Evolutionary conservation across 768 basidiomycete genomes (phyloP).

Genomic region (Hericium alpestre): DNA sequence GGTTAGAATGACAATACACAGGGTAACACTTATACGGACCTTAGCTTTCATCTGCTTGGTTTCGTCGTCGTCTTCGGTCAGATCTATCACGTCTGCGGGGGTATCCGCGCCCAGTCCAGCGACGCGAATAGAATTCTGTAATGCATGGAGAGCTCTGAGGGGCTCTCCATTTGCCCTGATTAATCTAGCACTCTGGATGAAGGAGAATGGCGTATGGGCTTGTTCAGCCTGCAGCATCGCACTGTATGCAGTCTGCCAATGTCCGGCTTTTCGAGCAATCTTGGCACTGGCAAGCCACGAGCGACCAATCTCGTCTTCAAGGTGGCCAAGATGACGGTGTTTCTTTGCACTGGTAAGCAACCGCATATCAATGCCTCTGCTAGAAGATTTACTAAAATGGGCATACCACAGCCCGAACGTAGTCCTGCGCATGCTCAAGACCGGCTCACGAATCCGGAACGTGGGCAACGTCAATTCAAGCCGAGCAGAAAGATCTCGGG

Average conservation of each 20-base stretch:
- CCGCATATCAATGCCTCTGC: not conserved
- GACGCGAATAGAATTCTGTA: slow-evolving; percentile 62
- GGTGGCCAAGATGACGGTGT: slow-evolving; percentile 1
- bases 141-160: slow-evolving; percentile 75
- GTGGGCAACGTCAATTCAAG: slow-evolving; percentile 75
- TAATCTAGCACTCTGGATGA: slow-evolving; percentile 86
- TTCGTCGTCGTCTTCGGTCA: slow-evolving; percentile 45
- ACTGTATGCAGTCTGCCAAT: slow-evolving; percentile 94
- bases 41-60: slow-evolving; percentile 56
- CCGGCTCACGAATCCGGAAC: slow-evolving; percentile 79
- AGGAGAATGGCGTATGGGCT: slow-evolving; percentile 58
- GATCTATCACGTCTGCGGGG: slow-evolving; percentile 36
- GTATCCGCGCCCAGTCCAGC: slow-evolving; percentile 1
- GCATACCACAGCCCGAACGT: slow-evolving; percentile 58
- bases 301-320: slow-evolving; percentile 40
- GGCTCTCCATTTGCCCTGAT: slow-evolving; percentile 70
- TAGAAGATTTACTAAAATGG: not conserved
- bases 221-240: slow-evolving; percentile 86
- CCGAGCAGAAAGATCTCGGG: slow-evolving; percentile 45
- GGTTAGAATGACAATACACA: not conserved
- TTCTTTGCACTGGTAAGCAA: slow-evolving; percentile 4
- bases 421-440: slow-evolving; percentile 81
- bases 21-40: slow-evolving; percentile 27
- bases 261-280: slow-evolving; percentile 89
- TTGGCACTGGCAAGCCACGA: slow-evolving; percentile 94